phyloP scores from a whole-genome alignment of 441 rosid species.

The Gossypium davidsonii region DNA sequence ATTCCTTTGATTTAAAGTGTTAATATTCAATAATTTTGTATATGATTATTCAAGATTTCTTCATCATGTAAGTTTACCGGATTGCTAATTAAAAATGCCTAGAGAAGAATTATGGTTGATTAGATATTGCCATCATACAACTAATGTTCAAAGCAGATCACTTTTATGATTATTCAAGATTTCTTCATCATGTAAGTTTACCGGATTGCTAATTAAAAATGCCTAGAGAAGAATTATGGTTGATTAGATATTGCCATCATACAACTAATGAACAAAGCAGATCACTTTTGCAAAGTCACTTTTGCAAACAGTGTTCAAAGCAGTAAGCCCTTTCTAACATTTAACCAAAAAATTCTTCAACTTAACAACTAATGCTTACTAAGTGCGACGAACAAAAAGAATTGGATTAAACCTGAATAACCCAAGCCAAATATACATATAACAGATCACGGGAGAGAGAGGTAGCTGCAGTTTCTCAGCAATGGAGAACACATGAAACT shows the following conservation, averaged over 20 bases:
- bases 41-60: too few relatives aligned
- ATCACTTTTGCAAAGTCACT: neutral
- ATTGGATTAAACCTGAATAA: slow-evolving; percentile 26
- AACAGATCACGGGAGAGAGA: neutral
- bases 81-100: neutral
- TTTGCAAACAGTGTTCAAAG: neutral
- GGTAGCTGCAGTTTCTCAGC: slow-evolving; percentile 29
- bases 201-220: neutral
- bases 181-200: neutral
- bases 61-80: neutral
- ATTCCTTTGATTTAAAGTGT: neutral
- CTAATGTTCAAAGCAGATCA: neutral
- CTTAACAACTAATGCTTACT: neutral
- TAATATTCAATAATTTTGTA: neutral
- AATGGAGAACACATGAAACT: neutral
- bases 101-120: neutral
- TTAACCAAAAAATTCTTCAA: neutral
- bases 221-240: neutral
- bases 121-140: neutral
- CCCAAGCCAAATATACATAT: slow-evolving; percentile 13
- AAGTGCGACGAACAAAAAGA: slow-evolving; percentile 1
- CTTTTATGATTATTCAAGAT: too few relatives aligned
- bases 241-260: neutral
- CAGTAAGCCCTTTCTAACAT: neutral
- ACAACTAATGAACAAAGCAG: neutral